Percentiles rank a stretch among this genome's conserved stretches.
Evolutionary conservation across 306 rosid genomes (phyloP).

Genomic region (Vigna nakashimae): DNA sequence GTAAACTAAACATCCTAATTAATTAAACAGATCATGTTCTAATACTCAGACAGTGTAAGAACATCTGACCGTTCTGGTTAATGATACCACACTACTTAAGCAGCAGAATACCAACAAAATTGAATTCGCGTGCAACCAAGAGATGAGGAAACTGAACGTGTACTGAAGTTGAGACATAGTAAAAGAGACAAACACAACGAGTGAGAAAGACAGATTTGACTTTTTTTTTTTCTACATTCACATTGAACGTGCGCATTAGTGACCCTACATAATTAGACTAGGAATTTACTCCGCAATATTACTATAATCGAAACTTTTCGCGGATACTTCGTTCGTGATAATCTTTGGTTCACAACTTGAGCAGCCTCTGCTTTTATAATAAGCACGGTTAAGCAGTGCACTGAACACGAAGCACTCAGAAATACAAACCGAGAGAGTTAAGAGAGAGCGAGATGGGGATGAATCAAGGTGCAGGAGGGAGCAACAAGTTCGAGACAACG

Average conservation of each 20-base stretch:
- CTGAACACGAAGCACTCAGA: background rate
- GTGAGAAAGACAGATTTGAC: background rate
- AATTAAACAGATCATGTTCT: background rate
- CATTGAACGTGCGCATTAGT: background rate
- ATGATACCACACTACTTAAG: background rate
- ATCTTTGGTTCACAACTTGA: background rate
- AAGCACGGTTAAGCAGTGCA: background rate
- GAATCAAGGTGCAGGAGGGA: background rate
- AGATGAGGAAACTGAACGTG: background rate
- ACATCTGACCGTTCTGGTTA: background rate
- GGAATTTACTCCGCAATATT: background rate
- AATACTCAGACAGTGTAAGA: background rate
- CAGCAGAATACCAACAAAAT: background rate
- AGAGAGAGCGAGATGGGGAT: background rate
- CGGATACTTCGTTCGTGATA: background rate
- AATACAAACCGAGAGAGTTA: background rate
- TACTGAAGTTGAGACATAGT: no score
- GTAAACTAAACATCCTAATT: background rate
- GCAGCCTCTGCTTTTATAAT: background rate
- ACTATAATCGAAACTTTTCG: background rate
- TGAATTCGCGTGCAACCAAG: background rate
- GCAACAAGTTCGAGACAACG: background rate
- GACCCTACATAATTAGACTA: background rate
- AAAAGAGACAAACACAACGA: no score
- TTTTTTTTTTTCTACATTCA: background rate